A percentile compares a stretch with the other conserved stretches of the same genome.
phyloP scores from a whole-genome alignment of 2,329 filamentous ascomycete species.

The Lasiodiplodia sp. region DNA sequence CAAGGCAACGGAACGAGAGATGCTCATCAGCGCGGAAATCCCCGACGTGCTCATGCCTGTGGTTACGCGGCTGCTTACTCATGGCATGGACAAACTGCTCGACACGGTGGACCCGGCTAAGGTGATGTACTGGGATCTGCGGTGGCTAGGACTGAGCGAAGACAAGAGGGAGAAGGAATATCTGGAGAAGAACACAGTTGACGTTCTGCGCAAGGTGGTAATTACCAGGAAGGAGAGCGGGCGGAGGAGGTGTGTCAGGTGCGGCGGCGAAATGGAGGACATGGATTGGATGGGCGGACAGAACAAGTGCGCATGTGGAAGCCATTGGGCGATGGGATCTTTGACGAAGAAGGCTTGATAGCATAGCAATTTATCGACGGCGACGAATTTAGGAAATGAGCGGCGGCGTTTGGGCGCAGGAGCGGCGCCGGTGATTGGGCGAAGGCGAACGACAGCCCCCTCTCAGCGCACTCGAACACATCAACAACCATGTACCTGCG shows the following conservation, averaged over 20 bases:
- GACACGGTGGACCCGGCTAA: slow-evolving; percentile 68
- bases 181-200: slow-evolving; percentile 65
- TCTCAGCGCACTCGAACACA: not conserved
- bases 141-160: slow-evolving; percentile 71
- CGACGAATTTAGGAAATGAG: not conserved
- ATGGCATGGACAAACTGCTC: slow-evolving; percentile 41
- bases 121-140: slow-evolving; percentile 77
- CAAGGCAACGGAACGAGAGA: slow-evolving; percentile 58
- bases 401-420: not conserved
- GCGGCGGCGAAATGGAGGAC: slow-evolving; percentile 57
- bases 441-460: slow-evolving; percentile 1
- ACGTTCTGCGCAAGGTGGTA: slow-evolving; percentile 61
- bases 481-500: slow-evolving; percentile 3
- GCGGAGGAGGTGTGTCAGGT: slow-evolving; percentile 53
- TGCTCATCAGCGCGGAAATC: slow-evolving; percentile 61
- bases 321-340: slow-evolving; percentile 45
- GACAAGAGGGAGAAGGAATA: slow-evolving; percentile 66
- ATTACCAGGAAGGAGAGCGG: slow-evolving; percentile 28
- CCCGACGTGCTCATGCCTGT: slow-evolving; percentile 59
- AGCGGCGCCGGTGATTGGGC: not conserved
- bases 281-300: slow-evolving; percentile 49
- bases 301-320: slow-evolving; percentile 49
- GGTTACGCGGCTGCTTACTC: slow-evolving; percentile 57
- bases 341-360: not conserved
- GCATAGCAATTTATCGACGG: not conserved